These are phyloP conservation scores for Aspergillus novoparasiticus DNA, from an alignment of 2,329 filamentous ascomycete genomes.

Conservation along the genomic window DNA sequence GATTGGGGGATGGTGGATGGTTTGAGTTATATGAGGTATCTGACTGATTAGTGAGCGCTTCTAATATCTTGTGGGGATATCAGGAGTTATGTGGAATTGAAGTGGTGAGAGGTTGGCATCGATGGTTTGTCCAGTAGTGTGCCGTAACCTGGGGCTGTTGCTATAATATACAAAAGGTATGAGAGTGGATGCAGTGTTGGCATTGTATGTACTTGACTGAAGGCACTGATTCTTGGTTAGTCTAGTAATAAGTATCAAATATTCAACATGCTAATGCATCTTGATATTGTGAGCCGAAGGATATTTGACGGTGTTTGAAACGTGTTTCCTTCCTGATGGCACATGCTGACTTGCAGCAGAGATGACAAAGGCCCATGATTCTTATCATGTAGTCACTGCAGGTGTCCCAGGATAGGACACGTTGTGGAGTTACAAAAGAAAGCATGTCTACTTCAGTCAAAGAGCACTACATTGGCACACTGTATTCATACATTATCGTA, in stretches of 20 bases:
- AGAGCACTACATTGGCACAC: neutral
- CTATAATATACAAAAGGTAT: neutral
- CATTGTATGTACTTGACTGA: neutral
- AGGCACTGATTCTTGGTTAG: neutral
- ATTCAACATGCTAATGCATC: neutral
- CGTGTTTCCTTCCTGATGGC: neutral
- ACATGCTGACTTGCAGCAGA: neutral
- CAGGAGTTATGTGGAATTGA: neutral
- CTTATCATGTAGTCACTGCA: neutral
- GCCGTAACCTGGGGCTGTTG: neutral
- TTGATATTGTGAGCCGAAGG: neutral
- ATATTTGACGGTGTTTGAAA: no score
- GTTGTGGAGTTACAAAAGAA: neutral
- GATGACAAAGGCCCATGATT: neutral
- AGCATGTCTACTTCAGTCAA: conserved; percentile 13
- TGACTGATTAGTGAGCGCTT: neutral
- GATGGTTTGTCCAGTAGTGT: neutral
- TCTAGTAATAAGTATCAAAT: neutral
- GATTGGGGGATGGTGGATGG: neutral
- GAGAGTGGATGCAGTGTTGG: neutral
- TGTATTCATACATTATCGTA: conserved; percentile 9
- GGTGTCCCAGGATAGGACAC: neutral
- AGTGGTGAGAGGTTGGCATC: neutral
- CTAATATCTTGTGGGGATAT: neutral
- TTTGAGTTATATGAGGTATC: neutral